Base-by-base conservation (phyloP, 2,329 filamentous ascomycete species). In the Didymella keratinophila region DNA sequence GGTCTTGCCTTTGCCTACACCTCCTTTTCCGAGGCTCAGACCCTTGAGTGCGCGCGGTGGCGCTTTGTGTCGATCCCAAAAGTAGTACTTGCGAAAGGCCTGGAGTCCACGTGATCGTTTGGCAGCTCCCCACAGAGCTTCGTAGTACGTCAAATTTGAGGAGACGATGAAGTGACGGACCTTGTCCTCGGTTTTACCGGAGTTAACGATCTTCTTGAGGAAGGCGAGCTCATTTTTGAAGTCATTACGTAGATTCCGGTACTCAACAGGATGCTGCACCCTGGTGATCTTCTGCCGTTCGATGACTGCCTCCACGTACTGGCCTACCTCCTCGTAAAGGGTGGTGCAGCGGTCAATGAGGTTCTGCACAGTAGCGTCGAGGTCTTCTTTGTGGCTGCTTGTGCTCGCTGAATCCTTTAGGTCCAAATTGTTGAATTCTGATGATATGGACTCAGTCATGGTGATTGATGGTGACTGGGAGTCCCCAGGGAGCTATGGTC, bases 91-190 rank as follows among this genome's bases (percentile, higher is more conserved):
- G 6, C 75, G 69, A 41, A 90, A 80, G n/a, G 82, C 83, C 32
- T 84, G 79, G 10, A 91, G 66, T 0, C 85, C 83, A 0, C 72
- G 78, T 55, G 84, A 86, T 18, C 77, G 78, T 71, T 87, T 89
- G 16, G 86, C 86, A 21, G 84, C 81, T 27, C 76, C 74, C 89
- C 89, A 91, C 2, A 90, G 80, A 6, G 84, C 81, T 62, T 86
- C 82, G 52, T 87, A 85, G 68, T 89, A 90, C 0, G 85, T 82
- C 11, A 90, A 69, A 74, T 91, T 91, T 0, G 86, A 89, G 8
- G 86, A 89, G 48, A 84, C 81, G 44, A 89, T 78, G 27, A 84
- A 82, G 69, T 89, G 86, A n/a, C 80, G 71, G 16, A 66, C 71
- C 48, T 72, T 74, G 54, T 61, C 43, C 66, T 71, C 69, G 3